Evolutionary conservation across 2,329 filamentous ascomycete genomes (phyloP).

Genomic region (Kalmusia sp.): DNA sequence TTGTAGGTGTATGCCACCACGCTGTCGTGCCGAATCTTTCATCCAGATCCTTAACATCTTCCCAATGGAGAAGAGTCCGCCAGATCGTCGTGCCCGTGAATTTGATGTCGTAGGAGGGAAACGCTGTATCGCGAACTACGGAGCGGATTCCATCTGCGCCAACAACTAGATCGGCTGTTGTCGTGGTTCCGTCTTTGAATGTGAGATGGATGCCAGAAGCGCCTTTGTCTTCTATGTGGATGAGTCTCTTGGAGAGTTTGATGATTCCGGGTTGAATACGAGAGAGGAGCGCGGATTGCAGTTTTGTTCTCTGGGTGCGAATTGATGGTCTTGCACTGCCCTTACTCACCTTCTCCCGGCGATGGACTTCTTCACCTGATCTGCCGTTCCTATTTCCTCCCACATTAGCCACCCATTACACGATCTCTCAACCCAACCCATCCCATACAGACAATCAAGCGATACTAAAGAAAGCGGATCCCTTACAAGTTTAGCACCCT

Average conservation of each 20-base stretch:
- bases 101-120: slow-evolving; percentile 52
- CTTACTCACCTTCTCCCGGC: slow-evolving; percentile 25
- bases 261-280: slow-evolving; percentile 55
- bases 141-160: slow-evolving; percentile 52
- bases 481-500: slow-evolving; percentile 41
- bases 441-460: neutral
- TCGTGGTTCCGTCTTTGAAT: slow-evolving; percentile 56
- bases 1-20: slow-evolving; percentile 55
- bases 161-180: slow-evolving; percentile 55
- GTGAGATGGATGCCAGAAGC: slow-evolving; percentile 31
- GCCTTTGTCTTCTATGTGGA: slow-evolving; percentile 46
- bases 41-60: slow-evolving; percentile 36
- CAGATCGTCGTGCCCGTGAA: slow-evolving; percentile 60
- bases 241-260: slow-evolving; percentile 55
- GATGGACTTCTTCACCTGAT: slow-evolving; percentile 34
- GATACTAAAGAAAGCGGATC: neutral
- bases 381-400: slow-evolving; percentile 46
- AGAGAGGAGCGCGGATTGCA: slow-evolving; percentile 59
- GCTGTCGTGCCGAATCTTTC: slow-evolving; percentile 43
- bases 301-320: slow-evolving; percentile 34
- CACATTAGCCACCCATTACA: too few relatives aligned
- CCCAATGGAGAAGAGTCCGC: slow-evolving; percentile 51
- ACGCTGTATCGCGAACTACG: slow-evolving; percentile 52
- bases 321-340: slow-evolving; percentile 5
- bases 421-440: too few relatives aligned